Base-by-base conservation (phyloP, 2,329 filamentous ascomycete genomes). In the Diaporthe nobilis region DNA sequence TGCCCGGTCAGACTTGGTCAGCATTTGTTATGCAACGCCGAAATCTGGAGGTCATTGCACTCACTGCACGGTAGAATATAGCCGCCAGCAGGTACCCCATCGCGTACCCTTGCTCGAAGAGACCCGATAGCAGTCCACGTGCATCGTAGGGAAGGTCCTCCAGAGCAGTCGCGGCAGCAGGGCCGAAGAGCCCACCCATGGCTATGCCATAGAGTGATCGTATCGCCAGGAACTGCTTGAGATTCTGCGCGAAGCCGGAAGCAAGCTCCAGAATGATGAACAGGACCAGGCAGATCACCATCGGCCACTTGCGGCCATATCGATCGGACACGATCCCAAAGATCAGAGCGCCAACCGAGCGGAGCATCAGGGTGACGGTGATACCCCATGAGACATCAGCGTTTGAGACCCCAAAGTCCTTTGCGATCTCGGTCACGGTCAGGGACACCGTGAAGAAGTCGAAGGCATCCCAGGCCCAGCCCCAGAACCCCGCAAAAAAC, bases 121-220 rank as follows among this genome's bases (percentile, higher is more conserved):
- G 92, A 77, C 94, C 94, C 57, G 90, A 93, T 87, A 95, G 93
- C 31, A 95, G 85, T 79, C 94, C 94, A 79, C 94, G 89, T 2
- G 93, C 90, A 76, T 92, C 90, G 53, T 86, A 83, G 4, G 93
- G 93, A 77, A 92, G 90, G 80, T 95, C 94, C 81, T 96, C 94
- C 12, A 96, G 87, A 0, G 94, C 93, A 80, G 94, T 96, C 6
- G 94, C 93, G 13, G 93, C 93, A 3, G 93, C 94, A 80, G 95
- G 95, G 72, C 94, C 94, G 83, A 95, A 92, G 1, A 96, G 79
- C 78, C 94, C 94, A 51, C 94, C 94, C 94, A 96, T 96, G 79
- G 94, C 94, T 57, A 96, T 84, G 63, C 94, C 94, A 80, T 95
- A 96, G 3, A 96, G 86, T 51, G 92, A 91, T 44, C 94, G 89